phyloP scores from a whole-genome alignment of 306 rosid species.

The Prunus campanulata region DNA sequence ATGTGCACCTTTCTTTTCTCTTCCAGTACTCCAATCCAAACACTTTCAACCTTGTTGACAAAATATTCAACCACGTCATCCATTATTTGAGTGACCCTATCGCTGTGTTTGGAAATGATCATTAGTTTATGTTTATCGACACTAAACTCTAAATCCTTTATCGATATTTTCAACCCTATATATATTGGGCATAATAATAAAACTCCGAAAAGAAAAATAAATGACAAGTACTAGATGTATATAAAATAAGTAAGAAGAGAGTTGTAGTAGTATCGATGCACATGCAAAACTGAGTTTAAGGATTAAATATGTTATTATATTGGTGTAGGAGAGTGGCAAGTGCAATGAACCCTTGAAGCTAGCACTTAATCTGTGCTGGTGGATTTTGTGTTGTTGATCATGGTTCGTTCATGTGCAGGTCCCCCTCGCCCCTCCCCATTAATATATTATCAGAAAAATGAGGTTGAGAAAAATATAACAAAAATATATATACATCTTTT shows the following conservation, averaged over 20 bases:
- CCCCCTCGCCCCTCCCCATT: no score
- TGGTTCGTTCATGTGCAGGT: background rate
- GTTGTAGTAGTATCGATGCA: background rate
- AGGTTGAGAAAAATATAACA: no score
- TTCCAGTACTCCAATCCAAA: background rate
- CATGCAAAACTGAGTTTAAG: background rate
- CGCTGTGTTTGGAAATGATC: no score
- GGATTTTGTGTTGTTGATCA: background rate
- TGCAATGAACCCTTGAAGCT: background rate
- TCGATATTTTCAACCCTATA: no score
- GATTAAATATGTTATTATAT: background rate
- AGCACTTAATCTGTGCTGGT: background rate
- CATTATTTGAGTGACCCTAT: no score
- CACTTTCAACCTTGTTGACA: background rate
- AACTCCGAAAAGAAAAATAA: no score
- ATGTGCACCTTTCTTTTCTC: background rate
- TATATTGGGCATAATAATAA: no score
- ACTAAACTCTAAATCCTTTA: no score
- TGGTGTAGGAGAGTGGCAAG: background rate
- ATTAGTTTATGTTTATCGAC: no score
- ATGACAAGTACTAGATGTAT: background rate
- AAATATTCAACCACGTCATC: no score
- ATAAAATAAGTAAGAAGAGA: background rate
- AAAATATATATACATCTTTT: no score
- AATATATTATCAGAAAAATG: no score